Evolutionary conservation across 257 asterid genomes (phyloP).

Genomic region (Nicotiana attenuata): DNA sequence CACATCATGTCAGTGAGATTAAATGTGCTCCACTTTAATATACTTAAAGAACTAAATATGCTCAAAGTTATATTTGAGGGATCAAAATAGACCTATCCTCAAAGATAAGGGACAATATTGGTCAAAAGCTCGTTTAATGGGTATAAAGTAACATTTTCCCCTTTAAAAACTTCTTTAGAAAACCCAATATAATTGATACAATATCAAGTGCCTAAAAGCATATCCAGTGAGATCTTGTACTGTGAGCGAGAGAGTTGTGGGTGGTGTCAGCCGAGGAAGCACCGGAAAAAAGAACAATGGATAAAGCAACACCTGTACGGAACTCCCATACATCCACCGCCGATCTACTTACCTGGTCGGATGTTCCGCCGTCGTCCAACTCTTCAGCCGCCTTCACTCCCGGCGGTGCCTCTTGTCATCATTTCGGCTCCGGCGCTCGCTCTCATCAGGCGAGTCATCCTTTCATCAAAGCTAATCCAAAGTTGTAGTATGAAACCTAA

Average conservation of each 20-base stretch:
- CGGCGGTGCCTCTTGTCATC: slow-evolving; percentile 15
- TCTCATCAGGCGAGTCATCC: slow-evolving; percentile 38
- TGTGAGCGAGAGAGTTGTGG: neutral
- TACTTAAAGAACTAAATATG: too few species aligned
- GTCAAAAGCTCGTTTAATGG: too few species aligned
- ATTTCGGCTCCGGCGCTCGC: slow-evolving; percentile 23
- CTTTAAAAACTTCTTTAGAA: too few species aligned
- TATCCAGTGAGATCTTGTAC: neutral
- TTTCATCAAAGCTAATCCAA: neutral
- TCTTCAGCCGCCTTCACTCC: slow-evolving; percentile 22
- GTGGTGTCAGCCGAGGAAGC: neutral
- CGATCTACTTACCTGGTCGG: slow-evolving; percentile 76
- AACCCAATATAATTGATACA: too few species aligned
- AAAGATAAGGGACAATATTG: too few species aligned
- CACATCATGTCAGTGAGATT: too few species aligned
- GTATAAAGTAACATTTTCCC: too few species aligned
- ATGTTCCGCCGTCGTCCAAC: slow-evolving; percentile 25
- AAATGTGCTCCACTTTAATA: too few species aligned
- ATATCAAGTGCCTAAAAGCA: neutral
- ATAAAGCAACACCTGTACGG: slow-evolving; percentile 46
- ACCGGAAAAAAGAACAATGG: neutral
- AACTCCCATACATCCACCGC: slow-evolving; percentile 60
- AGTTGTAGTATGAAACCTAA: too few species aligned
- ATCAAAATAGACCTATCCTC: too few species aligned
- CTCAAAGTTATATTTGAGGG: too few species aligned